Base-by-base conservation (phyloP, 2,329 filamentous ascomycete genomes). In the Metarhizium album region DNA sequence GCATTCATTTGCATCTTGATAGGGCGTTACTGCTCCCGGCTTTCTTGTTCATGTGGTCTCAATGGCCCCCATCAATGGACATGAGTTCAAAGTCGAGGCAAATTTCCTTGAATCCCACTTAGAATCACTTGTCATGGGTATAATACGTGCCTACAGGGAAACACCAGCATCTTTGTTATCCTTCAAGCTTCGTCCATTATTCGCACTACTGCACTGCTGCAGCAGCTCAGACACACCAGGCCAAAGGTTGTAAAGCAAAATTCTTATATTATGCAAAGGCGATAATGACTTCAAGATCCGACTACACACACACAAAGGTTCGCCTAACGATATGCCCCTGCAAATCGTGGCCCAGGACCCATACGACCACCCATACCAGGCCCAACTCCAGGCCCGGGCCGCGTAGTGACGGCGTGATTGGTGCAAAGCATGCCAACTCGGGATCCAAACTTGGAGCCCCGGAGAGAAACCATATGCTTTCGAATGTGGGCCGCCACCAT, bases 401-500 rank as follows among this genome's bases (percentile, higher is more conserved):
- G 88, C 59, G 90, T 96, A 48, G 87, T 80, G 59, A 90, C 82
- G 46, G 88, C 89, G 37, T 90, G 91, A 68, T 97, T 97, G 71
- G 89, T 95, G 74, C 94, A 98, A 50, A 98, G 85, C 91, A 98
- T 97, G 31, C 93, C 93, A 55, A 98, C 93, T 52, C 93, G 88
- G 53, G 93, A 98, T 54, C 93, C 93, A 66, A 97, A 98, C 69
- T 98, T 98, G 63, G 93, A 97, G 52, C 93, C 93, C 54, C 93
- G 87, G 46, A 98, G 85, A 51, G 93, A 98, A 8, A 98, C 93
- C 93, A 98, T 98, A 69, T 98, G 93, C 79, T 97, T 97, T 60
- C 89, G 86, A 61, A 98, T 95, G 64, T 98, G 93, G 51, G 83
- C 84, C 46, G 90, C 90, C 57, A 98, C 93, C 57, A 95, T 75